These are phyloP conservation scores for Vickermania spadyakhi DNA, from an alignment of 208 protist genomes.

Conservation along the genomic window DNA sequence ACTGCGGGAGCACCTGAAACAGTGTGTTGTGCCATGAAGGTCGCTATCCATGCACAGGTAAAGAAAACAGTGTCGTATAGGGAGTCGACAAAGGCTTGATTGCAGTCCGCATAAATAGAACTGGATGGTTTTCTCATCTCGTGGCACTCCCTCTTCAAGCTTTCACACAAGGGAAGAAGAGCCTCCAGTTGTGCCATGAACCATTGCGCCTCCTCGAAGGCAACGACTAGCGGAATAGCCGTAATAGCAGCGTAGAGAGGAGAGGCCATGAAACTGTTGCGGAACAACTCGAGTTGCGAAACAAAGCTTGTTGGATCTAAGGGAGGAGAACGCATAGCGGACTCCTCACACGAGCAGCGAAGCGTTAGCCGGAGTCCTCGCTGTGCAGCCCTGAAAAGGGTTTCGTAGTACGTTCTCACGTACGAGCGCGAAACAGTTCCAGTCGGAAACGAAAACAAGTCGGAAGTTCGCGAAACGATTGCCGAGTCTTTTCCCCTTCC, in stretches of 20 bases:
- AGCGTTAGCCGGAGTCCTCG: slow-evolving; percentile 9
- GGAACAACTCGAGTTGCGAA: slow-evolving; percentile 6
- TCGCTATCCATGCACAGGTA: slow-evolving; percentile 17
- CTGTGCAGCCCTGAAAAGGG: slow-evolving; percentile 18
- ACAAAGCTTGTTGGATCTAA: background rate
- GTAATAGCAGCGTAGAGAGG: slow-evolving; percentile 61
- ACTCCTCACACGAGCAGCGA: background rate
- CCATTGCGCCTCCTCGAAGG: slow-evolving; percentile 48
- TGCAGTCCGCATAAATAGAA: background rate
- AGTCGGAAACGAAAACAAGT: slow-evolving; percentile 1
- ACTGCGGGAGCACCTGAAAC: background rate
- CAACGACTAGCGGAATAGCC: slow-evolving; percentile 55
- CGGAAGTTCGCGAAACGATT: background rate
- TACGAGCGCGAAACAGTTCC: slow-evolving; percentile 6
- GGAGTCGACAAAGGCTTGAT: background rate
- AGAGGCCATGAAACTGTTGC: slow-evolving; percentile 28
- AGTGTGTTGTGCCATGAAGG: slow-evolving; percentile 2
- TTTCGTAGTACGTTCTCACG: slow-evolving; percentile 23
- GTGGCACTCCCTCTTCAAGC: background rate
- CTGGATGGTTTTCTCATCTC: background rate
- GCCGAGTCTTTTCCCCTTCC: slow-evolving; percentile 1
- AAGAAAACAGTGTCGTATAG: slow-evolving; percentile 17
- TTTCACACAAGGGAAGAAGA: slow-evolving; percentile 15
- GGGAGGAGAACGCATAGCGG: background rate
- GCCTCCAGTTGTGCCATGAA: slow-evolving; percentile 37